Evolutionary conservation across 2,329 filamentous ascomycete genomes (phyloP).

Genomic region (Anthostomella pinea): DNA sequence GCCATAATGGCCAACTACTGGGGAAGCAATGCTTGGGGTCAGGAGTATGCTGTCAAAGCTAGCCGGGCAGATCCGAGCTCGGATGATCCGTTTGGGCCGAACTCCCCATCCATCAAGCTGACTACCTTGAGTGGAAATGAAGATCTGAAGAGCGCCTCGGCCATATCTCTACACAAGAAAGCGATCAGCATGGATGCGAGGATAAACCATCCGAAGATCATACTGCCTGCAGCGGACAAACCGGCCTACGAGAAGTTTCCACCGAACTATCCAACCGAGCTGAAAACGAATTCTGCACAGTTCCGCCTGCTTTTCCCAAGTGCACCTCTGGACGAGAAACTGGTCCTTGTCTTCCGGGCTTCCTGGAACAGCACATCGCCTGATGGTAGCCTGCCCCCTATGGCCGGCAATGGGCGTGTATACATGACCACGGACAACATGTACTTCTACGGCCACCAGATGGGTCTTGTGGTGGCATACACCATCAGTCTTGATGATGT

Average conservation of each 20-base stretch:
- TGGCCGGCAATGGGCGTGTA: conserved; percentile 68
- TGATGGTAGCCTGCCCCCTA: conserved; percentile 44
- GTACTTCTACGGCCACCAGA: conserved; percentile 95
- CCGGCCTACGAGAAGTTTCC: conserved; percentile 58
- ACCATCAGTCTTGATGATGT: conserved; percentile 73
- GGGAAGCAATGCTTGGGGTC: conserved; percentile 78
- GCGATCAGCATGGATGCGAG: conserved; percentile 42
- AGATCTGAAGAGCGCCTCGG: conserved; percentile 24
- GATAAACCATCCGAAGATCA: conserved; percentile 24
- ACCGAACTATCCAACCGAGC: conserved; percentile 73
- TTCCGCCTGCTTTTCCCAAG: conserved; percentile 89
- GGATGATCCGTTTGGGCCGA: conserved; percentile 38
- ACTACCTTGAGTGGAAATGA: conserved; percentile 25
- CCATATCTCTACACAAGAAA: conserved; percentile 38
- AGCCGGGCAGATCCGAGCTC: conserved; percentile 19
- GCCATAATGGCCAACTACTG: conserved; percentile 91
- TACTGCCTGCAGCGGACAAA: conserved; percentile 29
- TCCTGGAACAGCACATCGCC: conserved; percentile 66
- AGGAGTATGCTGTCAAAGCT: conserved; percentile 24
- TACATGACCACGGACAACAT: conserved; percentile 86
- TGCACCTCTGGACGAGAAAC: conserved; percentile 72
- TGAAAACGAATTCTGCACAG: conserved; percentile 86
- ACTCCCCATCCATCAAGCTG: conserved; percentile 34
- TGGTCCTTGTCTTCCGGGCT: conserved; percentile 88
- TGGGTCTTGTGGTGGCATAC: conserved; percentile 85